These are phyloP conservation scores for Primulina eburnea DNA, from an alignment of 257 asterid species.

Conservation along the genomic window DNA sequence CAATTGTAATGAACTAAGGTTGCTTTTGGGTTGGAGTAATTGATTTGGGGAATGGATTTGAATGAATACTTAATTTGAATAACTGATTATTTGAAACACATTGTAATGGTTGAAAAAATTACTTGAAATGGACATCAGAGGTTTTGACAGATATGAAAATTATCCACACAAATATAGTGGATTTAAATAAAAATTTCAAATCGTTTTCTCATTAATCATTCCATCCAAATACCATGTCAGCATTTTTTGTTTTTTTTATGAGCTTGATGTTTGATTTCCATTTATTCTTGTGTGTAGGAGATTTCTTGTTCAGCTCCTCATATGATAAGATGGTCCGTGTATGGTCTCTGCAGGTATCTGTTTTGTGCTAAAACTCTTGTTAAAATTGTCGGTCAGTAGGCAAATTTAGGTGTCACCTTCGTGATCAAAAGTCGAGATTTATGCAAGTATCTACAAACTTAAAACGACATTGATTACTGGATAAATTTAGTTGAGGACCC, in stretches of 20 bases:
- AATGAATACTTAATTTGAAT: too few species aligned
- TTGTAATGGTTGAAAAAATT: too few species aligned
- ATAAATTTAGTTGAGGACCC: too few species aligned
- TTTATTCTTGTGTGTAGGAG: conserved; percentile 49
- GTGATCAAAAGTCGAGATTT: neutral
- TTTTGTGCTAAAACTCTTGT: conserved; percentile 13
- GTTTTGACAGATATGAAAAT: neutral
- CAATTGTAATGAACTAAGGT: too few species aligned
- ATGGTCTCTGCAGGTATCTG: conserved; percentile 85
- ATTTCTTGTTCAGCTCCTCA: conserved; percentile 88
- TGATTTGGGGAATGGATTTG: too few species aligned
- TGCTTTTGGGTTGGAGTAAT: neutral
- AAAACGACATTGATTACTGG: neutral
- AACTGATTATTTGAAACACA: too few species aligned
- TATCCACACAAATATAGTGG: neutral
- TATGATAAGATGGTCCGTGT: conserved; percentile 75
- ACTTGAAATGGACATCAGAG: too few species aligned
- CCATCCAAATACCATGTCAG: neutral
- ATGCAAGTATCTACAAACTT: neutral
- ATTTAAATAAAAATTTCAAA: too few species aligned
- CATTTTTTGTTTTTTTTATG: conserved; percentile 6
- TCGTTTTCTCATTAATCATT: neutral
- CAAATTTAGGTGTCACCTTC: neutral
- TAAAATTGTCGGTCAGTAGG: neutral
- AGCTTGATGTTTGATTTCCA: conserved; percentile 12